Conservation (phyloP, 2,329 filamentous ascomycete genomes). For the Grosmannia serpens region DNA sequence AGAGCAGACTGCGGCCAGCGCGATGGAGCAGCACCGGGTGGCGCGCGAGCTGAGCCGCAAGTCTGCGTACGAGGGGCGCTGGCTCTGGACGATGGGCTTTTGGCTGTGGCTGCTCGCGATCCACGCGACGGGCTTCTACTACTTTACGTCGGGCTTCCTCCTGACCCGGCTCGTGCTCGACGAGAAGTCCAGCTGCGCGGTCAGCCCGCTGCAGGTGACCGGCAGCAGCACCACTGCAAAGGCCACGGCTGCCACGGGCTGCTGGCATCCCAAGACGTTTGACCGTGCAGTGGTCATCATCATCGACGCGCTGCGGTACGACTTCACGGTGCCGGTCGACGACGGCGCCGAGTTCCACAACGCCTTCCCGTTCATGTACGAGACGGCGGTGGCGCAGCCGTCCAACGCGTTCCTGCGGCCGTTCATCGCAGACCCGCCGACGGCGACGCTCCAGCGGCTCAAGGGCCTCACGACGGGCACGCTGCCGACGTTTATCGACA, state of each 20-base stretch:
- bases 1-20: constrained; percentile 23
- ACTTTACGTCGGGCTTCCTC: constrained; percentile 92
- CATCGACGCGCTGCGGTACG: constrained; percentile 89
- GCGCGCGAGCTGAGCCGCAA: constrained; percentile 37
- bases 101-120: constrained; percentile 61
- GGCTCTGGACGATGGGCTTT: constrained; percentile 52
- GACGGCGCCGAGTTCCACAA: constrained; percentile 62
- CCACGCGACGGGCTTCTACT: constrained; percentile 71
- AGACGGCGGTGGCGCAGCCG: constrained; percentile 63
- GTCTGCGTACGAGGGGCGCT: constrained; percentile 38
- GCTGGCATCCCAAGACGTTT: constrained; percentile 94
- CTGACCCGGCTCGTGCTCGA: constrained; percentile 74
- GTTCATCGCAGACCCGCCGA: constrained; percentile 95
- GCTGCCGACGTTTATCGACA: constrained; percentile 85
- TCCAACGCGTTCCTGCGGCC: constrained; percentile 80
- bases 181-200: constrained; percentile 58
- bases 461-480: constrained; percentile 95
- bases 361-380: constrained; percentile 75
- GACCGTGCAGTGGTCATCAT: constrained; percentile 83
- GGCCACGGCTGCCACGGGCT: constrained; percentile 45
- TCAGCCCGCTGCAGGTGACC: constrained; percentile 51
- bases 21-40: constrained; percentile 32
- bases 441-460: constrained; percentile 79
- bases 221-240: constrained; percentile 20
- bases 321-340: constrained; percentile 78